Evolutionary conservation across 192 early-diverging fungal genomes (phyloP).

Genomic region (Coemansia sp.): DNA sequence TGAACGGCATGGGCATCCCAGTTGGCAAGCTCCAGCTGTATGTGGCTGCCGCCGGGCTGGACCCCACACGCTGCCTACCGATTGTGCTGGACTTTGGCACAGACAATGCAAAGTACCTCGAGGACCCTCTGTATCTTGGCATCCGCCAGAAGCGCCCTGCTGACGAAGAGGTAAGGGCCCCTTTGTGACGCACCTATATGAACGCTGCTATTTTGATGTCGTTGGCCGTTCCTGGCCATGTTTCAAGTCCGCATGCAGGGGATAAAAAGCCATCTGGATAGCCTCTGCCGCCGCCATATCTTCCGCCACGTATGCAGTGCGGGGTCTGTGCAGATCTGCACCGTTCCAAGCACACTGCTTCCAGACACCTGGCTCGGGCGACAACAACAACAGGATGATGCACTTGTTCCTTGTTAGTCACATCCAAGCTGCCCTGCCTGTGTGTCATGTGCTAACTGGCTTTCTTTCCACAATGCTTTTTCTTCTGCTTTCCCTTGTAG

Average conservation of each 20-base stretch:
- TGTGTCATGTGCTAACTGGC: conserved; percentile 5
- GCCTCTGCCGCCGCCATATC: neutral
- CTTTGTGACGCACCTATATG: neutral
- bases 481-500: conserved; percentile 12
- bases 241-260: conserved; percentile 11
- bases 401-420: conserved; percentile 8
- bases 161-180: conserved; percentile 37
- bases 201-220: neutral
- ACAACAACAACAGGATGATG: neutral
- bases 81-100: conserved; percentile 88
- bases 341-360: neutral
- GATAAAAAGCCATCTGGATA: neutral
- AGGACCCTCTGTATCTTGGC: conserved; percentile 89
- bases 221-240: conserved; percentile 10
- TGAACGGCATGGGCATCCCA: conserved; percentile 93
- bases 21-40: conserved; percentile 91
- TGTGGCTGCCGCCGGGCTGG: conserved; percentile 75
- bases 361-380: neutral
- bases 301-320: conserved; percentile 4
- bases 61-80: conserved; percentile 81
- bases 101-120: conserved; percentile 70
- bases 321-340: conserved; percentile 6
- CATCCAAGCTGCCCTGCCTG: neutral
- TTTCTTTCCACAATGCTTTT: neutral
- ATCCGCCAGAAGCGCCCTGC: conserved; percentile 61